Evolutionary conservation across 257 asterid genomes (phyloP), one percentile per base, ranked within the genome.

Genomic region (Forsythia viridissima): DNA sequence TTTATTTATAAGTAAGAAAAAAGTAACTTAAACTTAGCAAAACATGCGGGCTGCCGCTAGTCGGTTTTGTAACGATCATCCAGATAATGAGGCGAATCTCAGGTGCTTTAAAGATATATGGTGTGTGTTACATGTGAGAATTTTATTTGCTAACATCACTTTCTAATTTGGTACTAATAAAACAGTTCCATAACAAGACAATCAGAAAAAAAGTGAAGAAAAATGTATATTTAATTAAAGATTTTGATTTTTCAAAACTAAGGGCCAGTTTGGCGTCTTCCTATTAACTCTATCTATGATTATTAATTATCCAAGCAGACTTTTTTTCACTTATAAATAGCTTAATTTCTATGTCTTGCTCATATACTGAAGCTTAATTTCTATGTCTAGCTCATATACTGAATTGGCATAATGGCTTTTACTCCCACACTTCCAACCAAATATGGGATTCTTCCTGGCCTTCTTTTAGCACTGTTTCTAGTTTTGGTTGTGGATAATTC

Each of bases 381-480:
- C 9, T 0, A 8, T 48, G 37, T 41, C 18, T 57, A 8, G 59
- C 68, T 70, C 67, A 11, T 73, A 12, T 6, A 63, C 8, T 76
- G 57, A 40, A 15, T 30, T 46, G 44, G 9, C 55, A 65, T 2
- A 11, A 84, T 85, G 84, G 84, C 70, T 40, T 51, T 73, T 8
- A 20, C 39, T 15, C 72, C 9, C 76, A 67, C 24, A 3, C 24
- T 63, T 63, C n/a, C 24, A 34, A 69, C 69, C 8, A 80, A 77
- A 16, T 73, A 82, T 68, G 70, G 10, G 70, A 21, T 77, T 68
- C 78, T 77, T 61, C 72, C 74, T 30, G 51, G 76, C 63, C 30
- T 86, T 20, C 59, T 83, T 57, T 30, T 79, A 6, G 61, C 86
- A 39, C 37, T 86, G 0, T 84, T 24, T 73, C 67, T 83, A 39